Conservation (phyloP, 1,284 basidiomycete species). For the Wallemia ichthyophaga region DNA sequence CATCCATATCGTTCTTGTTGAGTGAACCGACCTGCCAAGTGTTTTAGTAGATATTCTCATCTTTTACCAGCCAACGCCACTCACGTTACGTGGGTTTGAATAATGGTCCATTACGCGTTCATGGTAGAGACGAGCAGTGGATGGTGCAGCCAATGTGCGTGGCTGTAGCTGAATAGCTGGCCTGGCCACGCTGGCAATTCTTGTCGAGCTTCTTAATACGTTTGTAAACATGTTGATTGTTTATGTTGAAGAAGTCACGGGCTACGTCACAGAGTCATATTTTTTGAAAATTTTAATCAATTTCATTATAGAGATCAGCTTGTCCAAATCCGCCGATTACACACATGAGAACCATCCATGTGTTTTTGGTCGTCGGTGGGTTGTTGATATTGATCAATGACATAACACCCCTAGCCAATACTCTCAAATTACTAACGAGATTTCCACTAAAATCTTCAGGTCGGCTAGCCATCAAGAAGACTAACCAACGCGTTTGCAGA, state of each 20-base stretch:
- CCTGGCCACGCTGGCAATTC: neutral
- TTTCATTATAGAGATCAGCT: neutral
- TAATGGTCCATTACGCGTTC: conserved; percentile 90
- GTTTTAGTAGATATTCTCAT: conserved; percentile 7
- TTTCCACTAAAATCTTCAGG: neutral
- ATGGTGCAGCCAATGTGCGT: conserved; percentile 2
- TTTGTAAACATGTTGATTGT: neutral
- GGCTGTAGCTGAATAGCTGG: neutral
- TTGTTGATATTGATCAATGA: neutral
- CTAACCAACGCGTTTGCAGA: neutral
- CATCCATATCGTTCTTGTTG: conserved; percentile 62
- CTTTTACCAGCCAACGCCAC: conserved; percentile 19
- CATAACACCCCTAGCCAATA: neutral
- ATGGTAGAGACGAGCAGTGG: conserved; percentile 33
- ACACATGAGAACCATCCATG: neutral
- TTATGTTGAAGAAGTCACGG: neutral
- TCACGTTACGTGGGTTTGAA: conserved; percentile 71
- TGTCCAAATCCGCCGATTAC: neutral
- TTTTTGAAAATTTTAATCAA: neutral
- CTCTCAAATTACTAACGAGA: neutral
- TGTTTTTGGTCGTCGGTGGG: neutral
- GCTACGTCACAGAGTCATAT: too few relatives aligned
- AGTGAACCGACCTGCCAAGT: conserved; percentile 20
- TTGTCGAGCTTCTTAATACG: neutral
- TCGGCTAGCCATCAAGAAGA: neutral